Evolutionary conservation across 228 moss, liverwort and hornwort genomes (phyloP).

Genomic region (Sphagnum fallax): DNA sequence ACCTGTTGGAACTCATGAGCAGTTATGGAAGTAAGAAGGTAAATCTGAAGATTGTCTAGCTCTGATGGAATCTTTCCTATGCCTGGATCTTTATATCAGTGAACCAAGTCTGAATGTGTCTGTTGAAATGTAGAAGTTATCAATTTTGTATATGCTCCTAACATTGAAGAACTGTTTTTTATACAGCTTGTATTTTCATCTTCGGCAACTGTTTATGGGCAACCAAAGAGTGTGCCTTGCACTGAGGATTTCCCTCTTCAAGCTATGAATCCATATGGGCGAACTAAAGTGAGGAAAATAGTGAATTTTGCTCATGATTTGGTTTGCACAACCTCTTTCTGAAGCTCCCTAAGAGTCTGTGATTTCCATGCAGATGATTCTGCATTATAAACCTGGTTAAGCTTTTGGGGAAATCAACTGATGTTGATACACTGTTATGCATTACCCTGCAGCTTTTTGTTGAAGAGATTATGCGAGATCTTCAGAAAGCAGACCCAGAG

Average conservation of each 20-base stretch:
- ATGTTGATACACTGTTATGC: background rate
- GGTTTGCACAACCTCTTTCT: constrained; percentile 1
- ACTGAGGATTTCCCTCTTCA: constrained; percentile 68
- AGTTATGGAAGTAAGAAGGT: constrained; percentile 49
- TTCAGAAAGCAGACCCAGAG: constrained; percentile 33
- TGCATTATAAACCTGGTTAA: background rate
- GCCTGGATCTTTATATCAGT: background rate
- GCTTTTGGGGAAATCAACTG: background rate
- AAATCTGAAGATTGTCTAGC: background rate
- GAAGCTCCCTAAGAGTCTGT: background rate
- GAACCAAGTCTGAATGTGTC: background rate
- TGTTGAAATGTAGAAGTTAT: background rate
- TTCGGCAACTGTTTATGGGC: constrained; percentile 95
- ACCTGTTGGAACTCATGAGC: constrained; percentile 42
- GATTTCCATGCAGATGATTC: background rate
- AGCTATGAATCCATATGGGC: constrained; percentile 85
- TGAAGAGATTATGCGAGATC: constrained; percentile 41
- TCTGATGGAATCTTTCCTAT: background rate
- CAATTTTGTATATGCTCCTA: background rate
- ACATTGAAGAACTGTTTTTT: background rate
- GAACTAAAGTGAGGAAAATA: constrained; percentile 57
- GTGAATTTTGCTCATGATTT: background rate
- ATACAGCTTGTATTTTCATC: constrained; percentile 92
- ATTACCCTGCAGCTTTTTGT: constrained; percentile 30
- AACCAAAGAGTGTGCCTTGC: constrained; percentile 84